Base-by-base conservation (phyloP, 2,329 filamentous ascomycete species). In the Talaromyces sp. region DNA sequence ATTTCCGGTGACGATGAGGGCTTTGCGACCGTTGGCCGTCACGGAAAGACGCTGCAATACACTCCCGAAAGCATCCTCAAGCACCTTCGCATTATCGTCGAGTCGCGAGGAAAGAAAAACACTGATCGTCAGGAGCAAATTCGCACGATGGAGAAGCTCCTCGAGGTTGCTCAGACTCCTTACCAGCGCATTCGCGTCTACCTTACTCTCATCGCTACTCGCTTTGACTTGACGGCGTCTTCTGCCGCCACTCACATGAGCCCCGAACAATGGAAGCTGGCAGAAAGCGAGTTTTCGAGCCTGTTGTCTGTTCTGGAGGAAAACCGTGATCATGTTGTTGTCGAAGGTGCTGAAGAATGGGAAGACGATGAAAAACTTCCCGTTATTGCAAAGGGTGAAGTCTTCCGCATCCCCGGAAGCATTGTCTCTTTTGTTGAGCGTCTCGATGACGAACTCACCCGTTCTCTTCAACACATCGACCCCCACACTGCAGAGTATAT, bases 401-500 rank as follows among this genome's bases (percentile, higher is more conserved):
- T 86, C 74, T 85, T 93, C 73, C 90, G 96, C 83, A 93, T 99
- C 61, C 91, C 95, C 21, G 96, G 95, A 72, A 97, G 91, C 80
- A 82, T 98, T 63, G 91, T 97, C 52, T 98, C 95, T 0, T 96
- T 93, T 72, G 86, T 96, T 32, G 95, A 99, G 83, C 86, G 95
- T 72, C 85, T 99, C 21, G 95, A 99, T 71, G 95, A 99, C 71
- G 96, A 99, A 80, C 90, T 99, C 65, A 96, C 91, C 63, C 89
- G 95, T 69, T 97, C 95, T n/a, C 84, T 99, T 57, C 95, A 99
- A 78, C 90, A 89, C 77, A 97, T 99, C 71, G 95, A 99, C 75
- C 96, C 95, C 60, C 95, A 99, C 79, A 99, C 95, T 46, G 95
- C 95, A 31, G 95, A 99, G 80, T 99, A 99, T 74, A 96, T 99